Evolutionary conservation across 306 rosid species (phyloP).

Genomic region (Casuarina cunninghamiana): DNA sequence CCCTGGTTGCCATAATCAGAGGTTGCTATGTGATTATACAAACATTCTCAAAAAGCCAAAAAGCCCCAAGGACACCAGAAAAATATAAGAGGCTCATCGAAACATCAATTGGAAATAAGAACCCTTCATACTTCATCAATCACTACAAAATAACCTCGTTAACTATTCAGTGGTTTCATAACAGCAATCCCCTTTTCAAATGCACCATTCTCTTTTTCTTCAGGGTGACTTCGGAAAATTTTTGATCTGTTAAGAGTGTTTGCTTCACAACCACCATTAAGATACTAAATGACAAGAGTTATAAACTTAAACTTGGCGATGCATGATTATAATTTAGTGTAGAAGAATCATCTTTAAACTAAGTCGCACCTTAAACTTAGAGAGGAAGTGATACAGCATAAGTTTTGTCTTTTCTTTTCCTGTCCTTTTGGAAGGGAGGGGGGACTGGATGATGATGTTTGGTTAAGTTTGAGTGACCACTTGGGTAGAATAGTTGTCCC

Average conservation of each 20-base stretch:
- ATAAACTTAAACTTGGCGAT: not conserved
- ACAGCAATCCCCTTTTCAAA: not conserved
- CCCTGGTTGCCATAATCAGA: not conserved
- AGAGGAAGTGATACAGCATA: not conserved
- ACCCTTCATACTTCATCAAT: not conserved
- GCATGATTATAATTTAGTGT: not conserved
- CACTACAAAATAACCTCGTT: not conserved
- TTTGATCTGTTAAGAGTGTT: not conserved
- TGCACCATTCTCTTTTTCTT: not conserved
- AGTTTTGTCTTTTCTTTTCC: not conserved
- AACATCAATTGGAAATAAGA: not conserved
- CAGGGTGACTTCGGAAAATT: not conserved
- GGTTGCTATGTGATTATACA: not conserved
- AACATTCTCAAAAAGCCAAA: not conserved
- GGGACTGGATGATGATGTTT: no score
- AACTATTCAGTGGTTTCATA: not conserved
- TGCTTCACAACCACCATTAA: not conserved
- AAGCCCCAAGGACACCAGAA: not conserved
- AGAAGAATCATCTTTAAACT: not conserved
- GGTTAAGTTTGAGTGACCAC: no score
- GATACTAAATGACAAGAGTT: not conserved
- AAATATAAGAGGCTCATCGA: no score
- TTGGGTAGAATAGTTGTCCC: not conserved
- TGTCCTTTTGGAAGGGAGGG: no score
- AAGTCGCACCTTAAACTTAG: not conserved